Conservation (phyloP, 805 yeast species). For the Spathaspora sp. region DNA sequence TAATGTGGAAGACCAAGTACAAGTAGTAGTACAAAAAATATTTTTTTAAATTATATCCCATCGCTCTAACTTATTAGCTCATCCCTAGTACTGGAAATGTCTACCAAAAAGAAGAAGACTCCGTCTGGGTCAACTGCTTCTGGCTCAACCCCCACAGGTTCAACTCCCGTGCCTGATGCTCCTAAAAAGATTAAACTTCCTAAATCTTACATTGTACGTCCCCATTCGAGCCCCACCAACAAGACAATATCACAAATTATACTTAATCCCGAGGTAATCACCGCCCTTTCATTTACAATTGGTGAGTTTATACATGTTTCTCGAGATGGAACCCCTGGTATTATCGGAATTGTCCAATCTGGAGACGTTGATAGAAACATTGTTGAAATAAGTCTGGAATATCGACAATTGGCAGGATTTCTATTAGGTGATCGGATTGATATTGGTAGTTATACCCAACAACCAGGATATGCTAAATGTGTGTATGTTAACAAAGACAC, state of each 20-base stretch:
- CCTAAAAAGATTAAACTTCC: slow-evolving; percentile 38
- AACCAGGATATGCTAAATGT: slow-evolving; percentile 40
- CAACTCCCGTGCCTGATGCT: slow-evolving; percentile 14
- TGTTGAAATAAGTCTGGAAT: slow-evolving; percentile 20
- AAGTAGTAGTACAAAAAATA: not conserved
- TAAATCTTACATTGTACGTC: slow-evolving; percentile 38
- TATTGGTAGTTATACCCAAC: slow-evolving; percentile 42
- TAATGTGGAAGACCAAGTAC: not conserved
- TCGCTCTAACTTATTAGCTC: not conserved
- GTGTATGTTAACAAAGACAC: slow-evolving; percentile 1
- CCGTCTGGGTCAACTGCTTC: slow-evolving; percentile 12
- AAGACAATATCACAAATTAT: slow-evolving; percentile 28
- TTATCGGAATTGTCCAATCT: not conserved
- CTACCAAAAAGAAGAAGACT: slow-evolving; percentile 21
- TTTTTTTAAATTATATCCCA: not conserved
- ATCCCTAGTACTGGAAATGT: slow-evolving; percentile 9
- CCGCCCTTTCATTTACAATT: slow-evolving; percentile 41
- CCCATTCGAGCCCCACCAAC: slow-evolving; percentile 12
- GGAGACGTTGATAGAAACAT: slow-evolving; percentile 23
- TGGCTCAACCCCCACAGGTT: slow-evolving; percentile 10
- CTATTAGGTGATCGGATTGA: slow-evolving; percentile 47
- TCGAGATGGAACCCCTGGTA: slow-evolving; percentile 36
- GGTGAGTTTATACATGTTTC: slow-evolving; percentile 46
- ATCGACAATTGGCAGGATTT: slow-evolving; percentile 33
- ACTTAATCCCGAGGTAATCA: slow-evolving; percentile 42